These are phyloP conservation scores for Xylaria curta DNA, from an alignment of 495 filamentous ascomycete genomes.

Conservation along the genomic window DNA sequence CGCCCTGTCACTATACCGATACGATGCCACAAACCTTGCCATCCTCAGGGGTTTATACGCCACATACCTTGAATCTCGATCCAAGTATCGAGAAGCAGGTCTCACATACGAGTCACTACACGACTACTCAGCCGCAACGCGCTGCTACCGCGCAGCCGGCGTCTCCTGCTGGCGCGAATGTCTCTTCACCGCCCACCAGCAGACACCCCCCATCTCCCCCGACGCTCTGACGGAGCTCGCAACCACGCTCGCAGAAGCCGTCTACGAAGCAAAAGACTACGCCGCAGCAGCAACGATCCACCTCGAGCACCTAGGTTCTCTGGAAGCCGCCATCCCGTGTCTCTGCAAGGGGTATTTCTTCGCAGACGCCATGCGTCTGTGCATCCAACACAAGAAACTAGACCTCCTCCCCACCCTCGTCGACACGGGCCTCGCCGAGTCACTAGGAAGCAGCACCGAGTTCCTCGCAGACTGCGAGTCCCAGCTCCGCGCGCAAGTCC, in stretches of 20 bases:
- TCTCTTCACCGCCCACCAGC: constrained; percentile 73
- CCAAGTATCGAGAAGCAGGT: constrained; percentile 82
- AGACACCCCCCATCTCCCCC: constrained; percentile 59
- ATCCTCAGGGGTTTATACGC: constrained; percentile 79
- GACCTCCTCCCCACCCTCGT: constrained; percentile 62
- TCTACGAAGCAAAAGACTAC: constrained; percentile 83
- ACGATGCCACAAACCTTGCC: constrained; percentile 63
- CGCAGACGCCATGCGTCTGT: constrained; percentile 78
- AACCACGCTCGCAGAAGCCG: constrained; percentile 67
- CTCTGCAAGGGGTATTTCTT: constrained; percentile 87
- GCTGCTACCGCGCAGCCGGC: constrained; percentile 79
- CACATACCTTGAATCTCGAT: constrained; percentile 72
- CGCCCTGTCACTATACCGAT: constrained; percentile 83
- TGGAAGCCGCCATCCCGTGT: constrained; percentile 67
- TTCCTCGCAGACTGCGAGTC: constrained; percentile 88
- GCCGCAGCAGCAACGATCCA: constrained; percentile 78
- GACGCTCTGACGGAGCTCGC: constrained; percentile 70
- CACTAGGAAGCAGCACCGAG: constrained; percentile 79
- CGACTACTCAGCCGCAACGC: constrained; percentile 72
- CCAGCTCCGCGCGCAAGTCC: constrained; percentile 83
- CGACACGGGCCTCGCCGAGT: constrained; percentile 79
- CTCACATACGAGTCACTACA: constrained; percentile 86
- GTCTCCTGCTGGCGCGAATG: constrained; percentile 82
- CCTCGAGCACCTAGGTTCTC: constrained; percentile 76
- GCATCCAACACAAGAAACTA: constrained; percentile 48